A percentile compares a stretch with the other conserved stretches of the same genome.
Evolutionary conservation across 306 rosid species (phyloP).

Genomic region (Vigna reflexopilosa): DNA sequence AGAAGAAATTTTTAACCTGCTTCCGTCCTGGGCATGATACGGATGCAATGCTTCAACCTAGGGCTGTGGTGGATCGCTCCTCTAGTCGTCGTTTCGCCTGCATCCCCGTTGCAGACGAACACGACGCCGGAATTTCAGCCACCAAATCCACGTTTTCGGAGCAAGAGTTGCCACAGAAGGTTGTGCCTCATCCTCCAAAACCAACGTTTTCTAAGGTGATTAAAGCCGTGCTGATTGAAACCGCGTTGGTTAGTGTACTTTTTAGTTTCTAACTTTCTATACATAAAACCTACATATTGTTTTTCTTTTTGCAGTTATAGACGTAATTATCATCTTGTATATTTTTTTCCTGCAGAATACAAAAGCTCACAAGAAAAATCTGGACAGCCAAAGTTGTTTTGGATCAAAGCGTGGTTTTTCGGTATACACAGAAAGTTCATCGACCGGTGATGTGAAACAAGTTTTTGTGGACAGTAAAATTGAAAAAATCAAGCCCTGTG

Average conservation of each 20-base stretch:
- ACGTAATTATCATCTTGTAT: neutral
- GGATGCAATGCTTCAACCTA: neutral
- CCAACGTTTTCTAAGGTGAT: conserved; percentile 51
- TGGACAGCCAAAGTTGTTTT: conserved; percentile 42
- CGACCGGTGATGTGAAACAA: conserved; percentile 22
- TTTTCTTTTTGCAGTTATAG: neutral
- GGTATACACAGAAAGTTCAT: conserved; percentile 26
- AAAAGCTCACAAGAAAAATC: conserved; percentile 44
- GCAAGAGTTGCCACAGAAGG: conserved; percentile 8
- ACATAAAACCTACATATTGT: neutral
- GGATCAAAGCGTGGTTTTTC: conserved; percentile 50
- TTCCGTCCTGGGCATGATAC: conserved; percentile 56
- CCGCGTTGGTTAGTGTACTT: conserved; percentile 53
- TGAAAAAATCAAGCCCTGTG: conserved; percentile 8
- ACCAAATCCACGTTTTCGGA: conserved; percentile 30
- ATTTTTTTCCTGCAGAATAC: conserved; percentile 48
- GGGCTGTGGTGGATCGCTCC: conserved; percentile 20
- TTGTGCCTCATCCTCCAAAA: conserved; percentile 43
- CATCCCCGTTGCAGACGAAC: conserved; percentile 29
- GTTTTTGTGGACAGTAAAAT: neutral
- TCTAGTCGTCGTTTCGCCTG: conserved; percentile 42
- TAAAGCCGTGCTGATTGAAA: conserved; percentile 60
- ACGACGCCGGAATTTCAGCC: neutral
- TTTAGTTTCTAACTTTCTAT: neutral
- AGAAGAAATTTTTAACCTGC: conserved; percentile 71